Percentiles rank a stretch among this genome's conserved stretches.
Conservation (phyloP, 2,329 filamentous ascomycete genomes). For the Talaromyces verruculosus region DNA sequence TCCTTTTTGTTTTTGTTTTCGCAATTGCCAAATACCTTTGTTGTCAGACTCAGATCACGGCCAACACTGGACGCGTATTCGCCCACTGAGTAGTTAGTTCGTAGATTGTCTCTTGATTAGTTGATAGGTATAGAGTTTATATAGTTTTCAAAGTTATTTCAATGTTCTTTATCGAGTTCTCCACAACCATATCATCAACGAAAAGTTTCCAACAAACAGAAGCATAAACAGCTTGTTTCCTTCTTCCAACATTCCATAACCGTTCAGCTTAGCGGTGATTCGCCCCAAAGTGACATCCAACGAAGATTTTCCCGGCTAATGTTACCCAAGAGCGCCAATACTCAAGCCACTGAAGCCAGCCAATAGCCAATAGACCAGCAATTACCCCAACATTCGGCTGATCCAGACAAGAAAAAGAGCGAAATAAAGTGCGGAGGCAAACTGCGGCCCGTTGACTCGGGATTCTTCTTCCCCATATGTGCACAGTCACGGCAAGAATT, state of each 20-base stretch:
- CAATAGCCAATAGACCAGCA: background rate
- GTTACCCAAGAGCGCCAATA: background rate
- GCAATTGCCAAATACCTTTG: too few species aligned
- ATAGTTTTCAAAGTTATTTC: too few species aligned
- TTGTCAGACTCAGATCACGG: too few species aligned
- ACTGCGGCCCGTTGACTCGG: background rate
- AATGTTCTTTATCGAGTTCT: background rate
- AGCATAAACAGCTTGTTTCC: background rate
- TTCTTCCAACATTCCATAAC: background rate
- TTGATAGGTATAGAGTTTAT: too few species aligned
- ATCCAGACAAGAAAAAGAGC: background rate
- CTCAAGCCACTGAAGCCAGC: background rate
- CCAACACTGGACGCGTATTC: too few species aligned
- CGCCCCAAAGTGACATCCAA: background rate
- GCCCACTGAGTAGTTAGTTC: too few species aligned
- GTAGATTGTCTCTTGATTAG: too few species aligned
- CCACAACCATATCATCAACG: background rate
- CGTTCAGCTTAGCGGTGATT: background rate
- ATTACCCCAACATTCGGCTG: background rate
- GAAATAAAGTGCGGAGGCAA: conserved; percentile 6
- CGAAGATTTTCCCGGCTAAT: background rate
- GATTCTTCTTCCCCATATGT: background rate
- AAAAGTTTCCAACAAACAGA: background rate
- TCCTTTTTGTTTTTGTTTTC: too few species aligned
- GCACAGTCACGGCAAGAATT: background rate